These are phyloP conservation scores for Rasamsonia emersonii DNA, from an alignment of 2,329 filamentous ascomycete species.

Conservation along the genomic window DNA sequence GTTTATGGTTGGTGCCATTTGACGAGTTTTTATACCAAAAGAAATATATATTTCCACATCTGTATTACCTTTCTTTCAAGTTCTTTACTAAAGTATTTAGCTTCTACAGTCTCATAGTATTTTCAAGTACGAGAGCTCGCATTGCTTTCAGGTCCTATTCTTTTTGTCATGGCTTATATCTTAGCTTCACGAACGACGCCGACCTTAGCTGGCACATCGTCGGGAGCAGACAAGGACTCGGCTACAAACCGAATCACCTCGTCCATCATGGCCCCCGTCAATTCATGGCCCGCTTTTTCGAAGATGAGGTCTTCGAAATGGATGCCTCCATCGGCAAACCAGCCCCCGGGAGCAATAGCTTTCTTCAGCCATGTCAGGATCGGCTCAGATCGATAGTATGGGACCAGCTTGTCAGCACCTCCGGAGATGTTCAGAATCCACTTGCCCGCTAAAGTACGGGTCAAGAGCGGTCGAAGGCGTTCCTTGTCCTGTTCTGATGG, in stretches of 20 bases:
- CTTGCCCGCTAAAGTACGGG: conserved; percentile 40
- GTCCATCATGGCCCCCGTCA: conserved; percentile 47
- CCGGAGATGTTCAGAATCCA: conserved; percentile 47
- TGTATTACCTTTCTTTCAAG: no score
- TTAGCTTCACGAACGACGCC: conserved; percentile 28
- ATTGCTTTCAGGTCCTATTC: conserved; percentile 7
- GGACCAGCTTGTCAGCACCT: conserved; percentile 52
- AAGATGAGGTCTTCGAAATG: conserved; percentile 51
- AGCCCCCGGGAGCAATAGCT: conserved; percentile 30
- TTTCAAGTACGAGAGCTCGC: conserved; percentile 22
- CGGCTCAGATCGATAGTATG: conserved; percentile 47
- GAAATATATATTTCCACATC: no score
- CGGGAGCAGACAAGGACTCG: conserved; percentile 27
- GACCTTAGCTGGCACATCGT: conserved; percentile 12
- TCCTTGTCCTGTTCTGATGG: conserved; percentile 36
- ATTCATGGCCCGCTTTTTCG: conserved; percentile 50
- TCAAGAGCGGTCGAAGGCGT: conserved; percentile 35
- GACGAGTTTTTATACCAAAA: neutral
- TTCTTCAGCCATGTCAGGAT: conserved; percentile 51
- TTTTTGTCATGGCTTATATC: conserved; percentile 18
- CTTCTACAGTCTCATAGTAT: no score
- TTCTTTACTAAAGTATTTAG: no score
- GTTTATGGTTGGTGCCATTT: no score
- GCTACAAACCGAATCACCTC: conserved; percentile 48
- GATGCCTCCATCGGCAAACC: conserved; percentile 43